phyloP scores from a whole-genome alignment of 768 basidiomycete genomes.

The Paxillus ammoniavirescens region DNA sequence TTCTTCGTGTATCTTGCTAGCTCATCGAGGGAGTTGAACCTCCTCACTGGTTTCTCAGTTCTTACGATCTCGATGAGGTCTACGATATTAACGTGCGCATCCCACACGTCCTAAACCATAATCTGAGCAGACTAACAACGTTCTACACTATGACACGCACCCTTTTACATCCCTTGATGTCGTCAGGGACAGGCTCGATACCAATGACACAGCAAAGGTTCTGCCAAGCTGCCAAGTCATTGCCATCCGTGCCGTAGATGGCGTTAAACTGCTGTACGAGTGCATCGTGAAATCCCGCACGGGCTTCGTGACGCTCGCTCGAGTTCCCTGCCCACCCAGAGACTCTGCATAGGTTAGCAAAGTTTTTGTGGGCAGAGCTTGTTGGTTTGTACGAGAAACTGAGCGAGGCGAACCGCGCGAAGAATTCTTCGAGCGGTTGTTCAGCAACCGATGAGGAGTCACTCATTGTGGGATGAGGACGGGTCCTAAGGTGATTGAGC shows the following conservation, averaged over 20 bases:
- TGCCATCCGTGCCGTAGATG: constrained; percentile 17
- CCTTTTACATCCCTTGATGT: constrained; percentile 13
- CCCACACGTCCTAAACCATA: constrained; percentile 16
- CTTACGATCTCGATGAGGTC: constrained; percentile 25
- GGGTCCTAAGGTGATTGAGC: not conserved
- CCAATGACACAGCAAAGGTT: constrained; percentile 17
- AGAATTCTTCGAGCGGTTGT: constrained; percentile 25
- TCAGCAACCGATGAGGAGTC: not conserved
- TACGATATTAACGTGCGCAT: constrained; percentile 30
- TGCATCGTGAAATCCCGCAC: constrained; percentile 13
- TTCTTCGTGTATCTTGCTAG: constrained; percentile 23
- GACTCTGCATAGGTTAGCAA: constrained; percentile 9
- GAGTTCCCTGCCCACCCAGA: constrained; percentile 1
- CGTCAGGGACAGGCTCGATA: constrained; percentile 15
- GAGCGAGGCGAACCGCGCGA: constrained; percentile 13
- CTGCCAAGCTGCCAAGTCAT: constrained; percentile 16
- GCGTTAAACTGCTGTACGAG: constrained; percentile 26
- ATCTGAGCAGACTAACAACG: not conserved
- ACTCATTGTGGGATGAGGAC: not conserved
- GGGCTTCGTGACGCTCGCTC: not conserved
- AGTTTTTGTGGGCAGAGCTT: constrained; percentile 20
- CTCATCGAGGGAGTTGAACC: constrained; percentile 18
- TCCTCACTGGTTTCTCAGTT: constrained; percentile 11
- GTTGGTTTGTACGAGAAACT: constrained; percentile 14
- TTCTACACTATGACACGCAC: constrained; percentile 4